Base-by-base conservation (phyloP, 768 basidiomycete genomes). In the Amanita phalloides region DNA sequence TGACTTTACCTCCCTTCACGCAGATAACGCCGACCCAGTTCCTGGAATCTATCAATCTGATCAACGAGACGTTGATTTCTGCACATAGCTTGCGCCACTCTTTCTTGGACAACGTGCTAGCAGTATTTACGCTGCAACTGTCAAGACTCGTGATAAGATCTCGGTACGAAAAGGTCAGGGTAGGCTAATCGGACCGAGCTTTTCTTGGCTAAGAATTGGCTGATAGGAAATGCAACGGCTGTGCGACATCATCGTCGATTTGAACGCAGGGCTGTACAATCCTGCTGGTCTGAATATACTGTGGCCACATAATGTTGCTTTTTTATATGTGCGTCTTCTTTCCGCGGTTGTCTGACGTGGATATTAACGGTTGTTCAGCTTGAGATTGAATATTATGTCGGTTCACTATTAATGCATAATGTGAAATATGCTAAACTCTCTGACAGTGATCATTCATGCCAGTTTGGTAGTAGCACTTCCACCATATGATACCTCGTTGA, bases 331-430 rank as follows among this genome's bases (percentile, higher is more conserved):
- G 64, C 67, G 94, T 86, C 23, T 42, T 42, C 17, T 42, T 45
- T 23, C 7, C 25, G 25, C n/a, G 23, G 26, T n/a, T 17, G 32
- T 45, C 11, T 42, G 32, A 30, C n/a, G 21, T 6, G 33, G 44
- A 23, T 13, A 20, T 28, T 44, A 28, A 42, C 14, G 30, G 30
- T 2, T 20, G 4, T 36, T 17, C 14, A 97, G 94, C 75, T 97
- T 59, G 94, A 97, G 71, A 89, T 97, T 53, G 94, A 97, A 61
- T 93, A 92, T 69, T 93, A 92, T 67, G 86, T 89, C 50, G 70
- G 86, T 77, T 56, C 48, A 48, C 55, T 55, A 61, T 57, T 55
- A 48, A 14, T 44, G 53, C 23, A 20, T 23, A 21, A 11, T 33
- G 9, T 14, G 17, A 23, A 44, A 35, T 39, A 25, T 28, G 9